Evolutionary conservation across 768 basidiomycete genomes (phyloP).

Genomic region (Jaapia argillacea): DNA sequence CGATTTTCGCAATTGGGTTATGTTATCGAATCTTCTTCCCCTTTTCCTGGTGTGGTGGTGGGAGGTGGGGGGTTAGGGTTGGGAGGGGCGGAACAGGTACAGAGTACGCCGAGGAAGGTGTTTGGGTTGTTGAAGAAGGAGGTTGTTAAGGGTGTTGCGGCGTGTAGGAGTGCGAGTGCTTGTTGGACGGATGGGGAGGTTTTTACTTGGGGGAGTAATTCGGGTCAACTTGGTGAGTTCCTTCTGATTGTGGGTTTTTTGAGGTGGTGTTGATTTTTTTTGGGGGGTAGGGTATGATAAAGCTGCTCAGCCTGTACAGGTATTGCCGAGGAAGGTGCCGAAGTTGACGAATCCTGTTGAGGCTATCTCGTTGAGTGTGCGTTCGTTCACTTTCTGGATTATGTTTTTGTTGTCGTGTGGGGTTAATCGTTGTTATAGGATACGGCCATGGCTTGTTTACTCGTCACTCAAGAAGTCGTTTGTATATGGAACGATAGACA

Average conservation of each 20-base stretch:
- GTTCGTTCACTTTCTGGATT: constrained; percentile 15
- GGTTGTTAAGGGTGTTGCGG: constrained; percentile 69
- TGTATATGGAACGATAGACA: constrained; percentile 72
- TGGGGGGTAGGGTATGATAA: no score
- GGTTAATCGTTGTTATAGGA: constrained; percentile 48
- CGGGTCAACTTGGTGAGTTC: constrained; percentile 91
- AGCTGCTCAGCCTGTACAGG: constrained; percentile 60
- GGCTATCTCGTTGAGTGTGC: constrained; percentile 65
- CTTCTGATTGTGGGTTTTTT: constrained; percentile 13
- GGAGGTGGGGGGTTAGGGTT: constrained; percentile 46
- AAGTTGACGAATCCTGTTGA: constrained; percentile 62
- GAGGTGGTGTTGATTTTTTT: constrained; percentile 28
- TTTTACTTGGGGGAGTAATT: constrained; percentile 91
- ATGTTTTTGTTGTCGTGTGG: no score
- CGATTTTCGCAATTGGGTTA: constrained; percentile 88
- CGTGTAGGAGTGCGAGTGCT: constrained; percentile 77
- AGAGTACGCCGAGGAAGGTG: constrained; percentile 67
- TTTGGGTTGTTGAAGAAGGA: constrained; percentile 71
- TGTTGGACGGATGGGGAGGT: constrained; percentile 73
- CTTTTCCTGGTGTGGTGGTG: constrained; percentile 27
- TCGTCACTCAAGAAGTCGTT: constrained; percentile 72
- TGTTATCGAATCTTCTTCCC: constrained; percentile 44
- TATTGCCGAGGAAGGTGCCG: constrained; percentile 72
- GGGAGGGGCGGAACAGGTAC: constrained; percentile 60
- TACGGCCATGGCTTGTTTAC: constrained; percentile 70